phyloP scores from a whole-genome alignment of 345 rosid genomes.

The Sonneratia alba region DNA sequence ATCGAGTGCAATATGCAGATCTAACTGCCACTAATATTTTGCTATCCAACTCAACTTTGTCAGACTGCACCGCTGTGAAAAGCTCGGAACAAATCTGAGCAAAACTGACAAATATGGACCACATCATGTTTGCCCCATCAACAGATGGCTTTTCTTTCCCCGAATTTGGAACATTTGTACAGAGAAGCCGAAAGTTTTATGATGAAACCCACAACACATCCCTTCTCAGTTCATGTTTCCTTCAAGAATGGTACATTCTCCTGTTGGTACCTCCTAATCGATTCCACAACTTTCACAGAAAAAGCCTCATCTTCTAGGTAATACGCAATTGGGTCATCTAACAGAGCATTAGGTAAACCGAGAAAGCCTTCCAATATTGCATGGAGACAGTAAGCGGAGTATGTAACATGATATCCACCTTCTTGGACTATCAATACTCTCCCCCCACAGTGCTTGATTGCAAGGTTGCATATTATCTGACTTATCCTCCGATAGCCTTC shows the following conservation, averaged over 20 bases:
- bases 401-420: conserved; percentile 86
- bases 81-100: not conserved
- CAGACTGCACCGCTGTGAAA: not conserved
- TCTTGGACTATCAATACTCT: conserved; percentile 76
- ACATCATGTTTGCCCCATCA: no score
- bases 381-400: conserved; percentile 86
- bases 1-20: conserved; percentile 7
- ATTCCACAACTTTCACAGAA: conserved; percentile 38
- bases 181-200: not conserved
- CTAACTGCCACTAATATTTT: not conserved
- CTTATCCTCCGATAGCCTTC: conserved; percentile 68
- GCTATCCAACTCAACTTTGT: not conserved
- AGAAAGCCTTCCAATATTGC: conserved; percentile 83
- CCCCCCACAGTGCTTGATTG: conserved; percentile 45
- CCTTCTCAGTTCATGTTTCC: conserved; percentile 17
- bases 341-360: conserved; percentile 34
- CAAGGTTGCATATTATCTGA: conserved; percentile 28
- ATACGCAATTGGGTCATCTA: conserved; percentile 53
- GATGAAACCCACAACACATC: not conserved
- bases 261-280: conserved; percentile 36
- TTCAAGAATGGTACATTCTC: conserved; percentile 39
- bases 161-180: not conserved
- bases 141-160: not conserved
- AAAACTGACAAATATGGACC: no score
- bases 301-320: conserved; percentile 74